phyloP scores from a whole-genome alignment of 2,329 filamentous ascomycete species.

The Sarocladiaceae sp. region DNA sequence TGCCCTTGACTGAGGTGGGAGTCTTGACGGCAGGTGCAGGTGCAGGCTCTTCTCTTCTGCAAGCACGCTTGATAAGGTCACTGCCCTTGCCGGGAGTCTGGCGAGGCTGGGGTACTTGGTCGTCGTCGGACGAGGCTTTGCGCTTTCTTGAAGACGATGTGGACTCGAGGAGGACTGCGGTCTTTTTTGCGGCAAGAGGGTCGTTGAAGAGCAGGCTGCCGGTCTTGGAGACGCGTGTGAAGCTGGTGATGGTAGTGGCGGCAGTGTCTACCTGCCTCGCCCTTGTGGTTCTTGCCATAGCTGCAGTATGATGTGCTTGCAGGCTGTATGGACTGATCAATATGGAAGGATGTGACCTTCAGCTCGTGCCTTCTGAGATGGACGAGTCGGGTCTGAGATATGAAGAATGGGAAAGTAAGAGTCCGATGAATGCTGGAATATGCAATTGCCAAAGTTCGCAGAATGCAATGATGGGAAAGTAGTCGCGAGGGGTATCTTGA shows the following conservation, averaged over 20 bases:
- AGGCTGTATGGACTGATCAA: too few relatives aligned
- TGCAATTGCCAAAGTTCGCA: not conserved
- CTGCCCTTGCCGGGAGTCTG: slow-evolving; percentile 17
- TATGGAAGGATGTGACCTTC: too few relatives aligned
- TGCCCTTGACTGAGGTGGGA: slow-evolving; percentile 20
- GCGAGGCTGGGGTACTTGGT: slow-evolving; percentile 22
- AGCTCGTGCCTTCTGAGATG: not conserved
- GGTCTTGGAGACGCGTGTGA: slow-evolving; percentile 44
- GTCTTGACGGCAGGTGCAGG: slow-evolving; percentile 6
- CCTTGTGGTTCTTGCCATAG: slow-evolving; percentile 70
- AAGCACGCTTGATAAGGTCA: slow-evolving; percentile 22
- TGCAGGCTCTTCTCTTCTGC: slow-evolving; percentile 20
- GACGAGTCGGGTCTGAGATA: not conserved
- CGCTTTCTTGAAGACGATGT: slow-evolving; percentile 30
- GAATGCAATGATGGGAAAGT: not conserved
- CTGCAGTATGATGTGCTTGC: slow-evolving; percentile 21
- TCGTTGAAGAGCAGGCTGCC: slow-evolving; percentile 18
- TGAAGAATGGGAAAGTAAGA: not conserved
- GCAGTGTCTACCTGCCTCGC: slow-evolving; percentile 9
- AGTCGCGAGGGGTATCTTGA: not conserved
- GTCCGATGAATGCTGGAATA: not conserved
- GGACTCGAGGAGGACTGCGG: slow-evolving; percentile 21
- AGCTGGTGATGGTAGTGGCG: slow-evolving; percentile 34
- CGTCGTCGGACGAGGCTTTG: slow-evolving; percentile 26
- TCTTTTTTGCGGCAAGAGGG: slow-evolving; percentile 30